Base-by-base conservation (phyloP, 495 filamentous ascomycete genomes). In the Aspergillus indologenus region DNA sequence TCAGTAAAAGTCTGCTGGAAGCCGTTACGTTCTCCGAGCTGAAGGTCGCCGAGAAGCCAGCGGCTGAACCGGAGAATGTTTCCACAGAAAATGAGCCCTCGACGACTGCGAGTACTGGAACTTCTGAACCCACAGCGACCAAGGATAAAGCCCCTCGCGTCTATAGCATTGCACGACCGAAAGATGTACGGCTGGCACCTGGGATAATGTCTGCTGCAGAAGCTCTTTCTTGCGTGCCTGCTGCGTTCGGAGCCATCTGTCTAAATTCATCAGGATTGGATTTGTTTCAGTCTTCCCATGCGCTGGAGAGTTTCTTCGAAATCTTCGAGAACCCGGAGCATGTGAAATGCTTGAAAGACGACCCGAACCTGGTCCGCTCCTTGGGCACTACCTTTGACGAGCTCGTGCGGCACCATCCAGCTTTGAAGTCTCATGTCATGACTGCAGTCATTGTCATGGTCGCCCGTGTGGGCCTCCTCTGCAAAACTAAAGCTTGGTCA, bases 301-400 rank as follows among this genome's bases (percentile, higher is more conserved):
- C 92, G 2, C 73, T 98, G 23, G 85, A 89, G 44, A 87, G 81
- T 62, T 99, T 91, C 72, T 90, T 98, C 60, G 90, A 96, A 67
- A 90, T 97, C 24, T 98, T 98, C 63, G 90, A 96, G 71, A 96
- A 89, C 61, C 86, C 91, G 5, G 85, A 86, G 3, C 95, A 99
- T 72, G 85, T 98, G 46, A 91, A 90, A 62, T 85, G 83, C 60
- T 79, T 98, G 80, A 82, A 86, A 48, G 73, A 81, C 42, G 92
- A 96, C 56, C 77, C 82, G 6, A 79, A 80, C 44, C 60, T 79
- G 42, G 70, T 78, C 45, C 75, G 76, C 40, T 71, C 70, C 0
- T 77, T 98, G 44, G 94, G 95, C 20, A 83, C 80, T 6, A 88
- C 88, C 14, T 96, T 99, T 67, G 95, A 99, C 68, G 94, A 99